Evolutionary conservation across 2,329 filamentous ascomycete genomes (phyloP), one percentile per base, ranked within the genome.

Genomic region (Aspergillus arachidicola): DNA sequence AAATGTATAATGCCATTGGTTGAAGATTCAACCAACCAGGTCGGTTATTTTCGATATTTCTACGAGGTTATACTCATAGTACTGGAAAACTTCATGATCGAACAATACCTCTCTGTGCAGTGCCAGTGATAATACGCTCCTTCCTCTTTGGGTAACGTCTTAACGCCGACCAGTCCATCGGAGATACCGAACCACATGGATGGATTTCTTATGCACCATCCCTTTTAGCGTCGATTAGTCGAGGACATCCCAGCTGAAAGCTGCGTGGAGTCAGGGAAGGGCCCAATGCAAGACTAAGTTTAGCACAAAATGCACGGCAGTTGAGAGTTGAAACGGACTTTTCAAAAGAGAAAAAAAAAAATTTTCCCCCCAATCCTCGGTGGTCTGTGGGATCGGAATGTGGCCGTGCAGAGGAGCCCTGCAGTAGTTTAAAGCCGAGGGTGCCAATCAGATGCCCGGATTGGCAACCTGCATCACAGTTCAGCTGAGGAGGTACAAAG

Each of bases 221-320:
- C 46, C 7, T 50, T 26, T 34, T 51, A 51, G 48, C 48, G 48
- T n/a, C 28, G 26, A 32, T 41, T 51, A 23, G 26, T 57, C 23
- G 48, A 43, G 45, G 9, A 67, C 65, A 67, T 60, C 58, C 63
- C 65, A 65, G 65, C 65, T 67, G 65, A 67, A 67, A 38, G 32
- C 38, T 54, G 28, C 50, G 36, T 60, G 58, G 56, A 34, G 19
- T 32, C 41, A n/a, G 23, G n/a, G 36, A 41, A 41, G 56, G 23
- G 41, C 56, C 14, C 34, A 58, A 45, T 11, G 34, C 19, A 43
- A 64, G 30, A 57, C 57, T 48, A 41, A 34, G 28, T 58, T 46
- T 55, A 59, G 51, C 28, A 43, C 50, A 6, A 48, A 46, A 53
- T 56, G 62, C 62, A 61, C 19, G 62, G 43, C 59, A 58, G 62